Evolutionary conservation across 176 grass and related monocot species (phyloP).

Genomic region (Triticum dicoccoides): DNA sequence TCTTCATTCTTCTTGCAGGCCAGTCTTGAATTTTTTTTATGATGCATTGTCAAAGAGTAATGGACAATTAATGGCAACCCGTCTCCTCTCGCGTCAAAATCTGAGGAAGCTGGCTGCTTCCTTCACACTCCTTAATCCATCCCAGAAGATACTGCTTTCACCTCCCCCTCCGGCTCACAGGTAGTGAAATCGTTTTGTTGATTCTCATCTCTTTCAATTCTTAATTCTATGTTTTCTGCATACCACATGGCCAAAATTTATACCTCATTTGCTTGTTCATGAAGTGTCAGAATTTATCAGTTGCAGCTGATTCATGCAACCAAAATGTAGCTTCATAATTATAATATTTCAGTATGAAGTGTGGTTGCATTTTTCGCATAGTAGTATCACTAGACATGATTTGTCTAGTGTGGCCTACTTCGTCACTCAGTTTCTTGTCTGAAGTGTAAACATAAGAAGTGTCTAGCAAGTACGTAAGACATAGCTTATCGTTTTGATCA

Average conservation of each 20-base stretch:
- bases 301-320: neutral
- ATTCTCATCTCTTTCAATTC: neutral
- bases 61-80: slow-evolving; percentile 28
- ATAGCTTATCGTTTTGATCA: neutral
- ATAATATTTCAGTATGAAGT: neutral
- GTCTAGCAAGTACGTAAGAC: neutral
- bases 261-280: neutral
- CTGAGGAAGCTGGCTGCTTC: slow-evolving; percentile 25
- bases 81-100: slow-evolving; percentile 32
- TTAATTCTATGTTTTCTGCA: neutral
- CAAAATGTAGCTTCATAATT: neutral
- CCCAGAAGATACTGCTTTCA: neutral
- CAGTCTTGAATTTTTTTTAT: neutral
- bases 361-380: neutral
- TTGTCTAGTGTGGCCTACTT: neutral
- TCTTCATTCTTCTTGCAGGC: neutral
- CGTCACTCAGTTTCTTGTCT: neutral
- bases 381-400: neutral
- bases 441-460: neutral
- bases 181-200: slow-evolving; percentile 13
- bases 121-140: slow-evolving; percentile 18
- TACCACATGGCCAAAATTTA: neutral
- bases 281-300: neutral
- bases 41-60: neutral
- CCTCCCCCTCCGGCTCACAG: slow-evolving; percentile 3